These are phyloP conservation scores for Xylaria palmicola DNA, from an alignment of 495 filamentous ascomycete genomes.

Conservation along the genomic window DNA sequence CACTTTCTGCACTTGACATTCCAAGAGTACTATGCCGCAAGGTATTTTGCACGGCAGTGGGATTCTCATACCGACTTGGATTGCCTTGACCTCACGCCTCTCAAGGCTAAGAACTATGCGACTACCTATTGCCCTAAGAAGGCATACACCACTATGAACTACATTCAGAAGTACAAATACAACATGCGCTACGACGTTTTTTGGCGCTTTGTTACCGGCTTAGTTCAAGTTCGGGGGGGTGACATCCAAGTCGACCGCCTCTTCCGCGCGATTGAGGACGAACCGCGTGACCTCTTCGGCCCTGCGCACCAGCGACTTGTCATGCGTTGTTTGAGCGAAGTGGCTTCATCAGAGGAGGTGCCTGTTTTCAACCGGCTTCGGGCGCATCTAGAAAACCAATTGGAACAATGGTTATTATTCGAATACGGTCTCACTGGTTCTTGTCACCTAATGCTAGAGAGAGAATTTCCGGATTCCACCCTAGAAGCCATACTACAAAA, in stretches of 20 bases:
- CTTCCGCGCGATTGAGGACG: conserved; percentile 35
- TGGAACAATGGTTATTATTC: background rate
- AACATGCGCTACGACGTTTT: conserved; percentile 39
- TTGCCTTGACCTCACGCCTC: no score
- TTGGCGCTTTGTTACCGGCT: conserved; percentile 47
- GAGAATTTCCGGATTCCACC: no score
- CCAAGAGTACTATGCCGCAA: conserved; percentile 44
- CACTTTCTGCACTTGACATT: conserved; percentile 43
- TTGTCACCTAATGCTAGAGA: no score
- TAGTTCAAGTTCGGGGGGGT: conserved; percentile 26
- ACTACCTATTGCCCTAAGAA: conserved; percentile 13
- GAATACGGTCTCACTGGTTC: background rate
- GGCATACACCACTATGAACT: conserved; percentile 12
- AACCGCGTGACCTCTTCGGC: conserved; percentile 42
- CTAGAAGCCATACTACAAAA: no score
- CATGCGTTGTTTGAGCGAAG: conserved; percentile 34
- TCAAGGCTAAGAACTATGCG: conserved; percentile 18
- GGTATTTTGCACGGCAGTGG: conserved; percentile 45
- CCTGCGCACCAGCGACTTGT: conserved; percentile 39
- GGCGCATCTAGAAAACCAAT: background rate
- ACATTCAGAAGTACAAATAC: conserved; percentile 42
- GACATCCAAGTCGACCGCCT: no score
- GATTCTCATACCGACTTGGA: no score
- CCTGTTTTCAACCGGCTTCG: no score
- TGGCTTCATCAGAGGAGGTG: no score